A percentile compares a stretch with the other conserved stretches of the same genome.
Conservation (phyloP, 257 asterid genomes). For the Solanum neorickii region DNA sequence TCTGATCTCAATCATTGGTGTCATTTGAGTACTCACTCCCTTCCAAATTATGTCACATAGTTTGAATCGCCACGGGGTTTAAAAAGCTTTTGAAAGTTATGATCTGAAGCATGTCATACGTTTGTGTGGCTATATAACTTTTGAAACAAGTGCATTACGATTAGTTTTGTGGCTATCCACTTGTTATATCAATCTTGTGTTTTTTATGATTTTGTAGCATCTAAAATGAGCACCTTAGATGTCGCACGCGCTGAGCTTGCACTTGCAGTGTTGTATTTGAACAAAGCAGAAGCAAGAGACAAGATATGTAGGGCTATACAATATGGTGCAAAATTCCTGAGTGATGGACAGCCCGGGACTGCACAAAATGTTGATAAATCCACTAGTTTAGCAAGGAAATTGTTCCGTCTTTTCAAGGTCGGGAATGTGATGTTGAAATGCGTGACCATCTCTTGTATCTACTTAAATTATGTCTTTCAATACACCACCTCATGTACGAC, state of each 20-base stretch:
- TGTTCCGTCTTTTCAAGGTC: slow-evolving; percentile 94
- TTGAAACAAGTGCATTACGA: neutral
- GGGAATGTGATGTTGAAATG: neutral
- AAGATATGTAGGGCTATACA: slow-evolving; percentile 99
- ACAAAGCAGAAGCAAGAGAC: slow-evolving; percentile 98
- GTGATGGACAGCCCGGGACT: slow-evolving; percentile 85
- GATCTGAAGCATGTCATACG: neutral
- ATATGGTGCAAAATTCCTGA: slow-evolving; percentile 85
- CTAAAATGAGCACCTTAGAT: slow-evolving; percentile 60
- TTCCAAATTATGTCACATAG: neutral
- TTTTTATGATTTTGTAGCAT: slow-evolving; percentile 21
- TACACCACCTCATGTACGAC: neutral
- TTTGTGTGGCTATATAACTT: neutral
- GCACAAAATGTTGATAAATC: slow-evolving; percentile 88
- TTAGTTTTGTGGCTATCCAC: neutral
- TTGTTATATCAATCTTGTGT: neutral
- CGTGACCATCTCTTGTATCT: neutral
- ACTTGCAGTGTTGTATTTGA: slow-evolving; percentile 74
- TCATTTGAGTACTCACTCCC: neutral
- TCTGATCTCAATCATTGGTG: neutral
- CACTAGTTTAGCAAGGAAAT: slow-evolving; percentile 90
- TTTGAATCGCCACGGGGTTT: neutral
- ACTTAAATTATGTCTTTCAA: neutral
- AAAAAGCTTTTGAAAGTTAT: neutral
- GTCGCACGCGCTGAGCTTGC: slow-evolving; percentile 88